phyloP scores from a whole-genome alignment of 208 protist genomes.

The Wallacemonas sp. region DNA sequence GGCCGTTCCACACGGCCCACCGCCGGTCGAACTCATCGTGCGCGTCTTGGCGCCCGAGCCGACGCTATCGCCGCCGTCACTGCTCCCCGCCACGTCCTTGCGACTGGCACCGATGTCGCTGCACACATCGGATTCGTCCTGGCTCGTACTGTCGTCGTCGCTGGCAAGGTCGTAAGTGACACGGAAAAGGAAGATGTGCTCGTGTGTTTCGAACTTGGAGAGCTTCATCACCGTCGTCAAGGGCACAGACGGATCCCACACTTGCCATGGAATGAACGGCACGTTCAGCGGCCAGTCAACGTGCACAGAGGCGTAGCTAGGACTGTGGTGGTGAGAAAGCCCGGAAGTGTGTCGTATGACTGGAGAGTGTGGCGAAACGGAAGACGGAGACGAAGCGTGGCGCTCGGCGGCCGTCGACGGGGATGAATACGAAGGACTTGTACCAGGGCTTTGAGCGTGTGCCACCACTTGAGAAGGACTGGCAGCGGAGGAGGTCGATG shows the following conservation, averaged over 20 bases:
- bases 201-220: constrained; percentile 66
- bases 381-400: too few species aligned
- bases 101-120: constrained; percentile 14
- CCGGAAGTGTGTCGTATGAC: too few species aligned
- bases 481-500: too few species aligned
- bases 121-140: neutral
- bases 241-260: constrained; percentile 84
- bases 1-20: too few species aligned
- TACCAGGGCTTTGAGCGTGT: too few species aligned
- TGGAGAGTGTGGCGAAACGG: too few species aligned
- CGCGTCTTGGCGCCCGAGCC: too few species aligned
- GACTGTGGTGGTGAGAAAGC: neutral
- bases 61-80: neutral
- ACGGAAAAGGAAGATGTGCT: constrained; percentile 70
- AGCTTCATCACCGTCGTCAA: constrained; percentile 49
- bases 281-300: constrained; percentile 83
- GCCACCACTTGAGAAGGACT: too few species aligned
- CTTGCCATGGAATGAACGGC: constrained; percentile 84
- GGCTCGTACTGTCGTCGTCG: neutral
- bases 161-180: constrained; percentile 25
- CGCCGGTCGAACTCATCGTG: too few species aligned
- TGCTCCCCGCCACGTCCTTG: constrained; percentile 17
- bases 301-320: constrained; percentile 29
- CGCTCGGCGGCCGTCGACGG: too few species aligned
- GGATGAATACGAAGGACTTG: too few species aligned